These are phyloP conservation scores for Vitis rotundifolia DNA, from an alignment of 164 flowering plant species.

Conservation along the genomic window DNA sequence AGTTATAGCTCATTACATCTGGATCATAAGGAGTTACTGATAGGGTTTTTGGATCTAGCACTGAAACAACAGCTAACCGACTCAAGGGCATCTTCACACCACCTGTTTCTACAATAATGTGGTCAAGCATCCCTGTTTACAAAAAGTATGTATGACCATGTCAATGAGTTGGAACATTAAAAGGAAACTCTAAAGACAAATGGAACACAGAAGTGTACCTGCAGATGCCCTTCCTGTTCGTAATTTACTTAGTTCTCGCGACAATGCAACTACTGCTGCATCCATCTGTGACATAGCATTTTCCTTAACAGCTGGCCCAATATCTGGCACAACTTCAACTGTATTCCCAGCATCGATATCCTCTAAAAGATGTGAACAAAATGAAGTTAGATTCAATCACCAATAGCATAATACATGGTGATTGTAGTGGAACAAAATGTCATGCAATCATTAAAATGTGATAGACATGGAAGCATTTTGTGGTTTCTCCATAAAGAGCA, in stretches of 20 bases:
- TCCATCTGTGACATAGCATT: conserved; percentile 76
- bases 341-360: conserved; percentile 44
- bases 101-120: conserved; percentile 74
- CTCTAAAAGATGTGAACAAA: conserved; percentile 28
- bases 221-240: conserved; percentile 90
- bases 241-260: conserved; percentile 74
- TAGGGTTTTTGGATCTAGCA: conserved; percentile 77
- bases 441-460: not conserved
- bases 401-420: not conserved
- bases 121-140: conserved; percentile 93
- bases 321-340: conserved; percentile 45
- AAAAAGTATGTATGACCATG: conserved; percentile 6
- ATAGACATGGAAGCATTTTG: not conserved
- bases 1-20: conserved; percentile 44
- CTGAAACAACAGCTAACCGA: conserved; percentile 80
- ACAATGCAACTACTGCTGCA: conserved; percentile 73
- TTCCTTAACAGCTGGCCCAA: conserved; percentile 66
- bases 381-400: not conserved
- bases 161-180: not conserved
- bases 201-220: conserved; percentile 36
- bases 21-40: conserved; percentile 91
- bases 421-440: not conserved
- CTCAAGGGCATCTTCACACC: conserved; percentile 71
- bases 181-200: not conserved
- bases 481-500: too few relatives aligned